phyloP scores from a whole-genome alignment of 176 grass and related monocot species.

The Themeda triandra region DNA sequence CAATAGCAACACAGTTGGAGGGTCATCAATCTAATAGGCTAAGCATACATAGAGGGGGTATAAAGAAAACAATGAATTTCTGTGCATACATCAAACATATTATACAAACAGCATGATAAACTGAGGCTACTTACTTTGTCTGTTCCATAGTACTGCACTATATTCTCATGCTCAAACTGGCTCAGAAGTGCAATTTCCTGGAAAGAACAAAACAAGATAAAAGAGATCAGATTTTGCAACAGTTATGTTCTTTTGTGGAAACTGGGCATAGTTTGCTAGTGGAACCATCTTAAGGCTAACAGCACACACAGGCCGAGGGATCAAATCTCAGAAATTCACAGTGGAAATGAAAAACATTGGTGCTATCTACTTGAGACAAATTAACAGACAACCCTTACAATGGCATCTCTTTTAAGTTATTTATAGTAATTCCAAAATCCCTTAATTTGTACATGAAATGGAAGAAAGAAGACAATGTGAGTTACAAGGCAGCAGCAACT shows the following conservation, averaged over 20 bases:
- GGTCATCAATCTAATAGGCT: not conserved
- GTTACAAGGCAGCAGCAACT: not conserved
- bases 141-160: conserved; percentile 99
- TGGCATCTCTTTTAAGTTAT: not conserved
- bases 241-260: not conserved
- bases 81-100: not conserved
- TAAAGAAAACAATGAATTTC: conserved; percentile 3
- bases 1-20: conserved; percentile 22
- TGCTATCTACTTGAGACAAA: not conserved
- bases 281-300: not conserved
- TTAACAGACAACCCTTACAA: not conserved
- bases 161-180: conserved; percentile 99
- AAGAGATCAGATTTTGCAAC: conserved; percentile 14
- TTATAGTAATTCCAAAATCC: not conserved
- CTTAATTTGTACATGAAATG: not conserved
- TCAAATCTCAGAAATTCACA: not conserved
- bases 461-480: not conserved
- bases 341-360: not conserved
- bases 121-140: conserved; percentile 70
- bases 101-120: conserved; percentile 9
- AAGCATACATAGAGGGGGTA: not conserved
- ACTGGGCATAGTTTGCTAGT: not conserved
- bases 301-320: not conserved
- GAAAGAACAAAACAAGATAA: conserved; percentile 21
- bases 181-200: conserved; percentile 96